Evolutionary conservation across 495 filamentous ascomycete species (phyloP).

Genomic region (Recurvomyces mirabilis): DNA sequence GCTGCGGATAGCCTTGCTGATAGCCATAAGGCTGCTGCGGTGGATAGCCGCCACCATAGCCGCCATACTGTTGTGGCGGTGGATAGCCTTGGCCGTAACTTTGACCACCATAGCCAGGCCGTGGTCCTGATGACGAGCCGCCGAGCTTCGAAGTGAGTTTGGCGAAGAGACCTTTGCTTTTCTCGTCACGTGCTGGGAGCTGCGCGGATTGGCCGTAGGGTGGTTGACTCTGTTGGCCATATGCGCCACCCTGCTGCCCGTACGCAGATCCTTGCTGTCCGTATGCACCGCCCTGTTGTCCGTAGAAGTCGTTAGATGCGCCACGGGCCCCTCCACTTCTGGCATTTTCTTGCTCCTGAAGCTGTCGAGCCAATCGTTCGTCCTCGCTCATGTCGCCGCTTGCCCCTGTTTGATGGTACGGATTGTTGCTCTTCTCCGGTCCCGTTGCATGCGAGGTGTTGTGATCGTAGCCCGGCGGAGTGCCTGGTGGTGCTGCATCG

Average conservation of each 20-base stretch:
- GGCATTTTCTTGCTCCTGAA: constrained; percentile 75
- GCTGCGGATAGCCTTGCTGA: constrained; percentile 20
- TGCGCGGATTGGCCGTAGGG: constrained; percentile 7
- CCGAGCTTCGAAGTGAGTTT: constrained; percentile 39
- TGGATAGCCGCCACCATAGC: neutral
- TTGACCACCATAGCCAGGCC: neutral
- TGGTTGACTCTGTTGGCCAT: constrained; percentile 12
- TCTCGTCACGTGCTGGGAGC: constrained; percentile 31
- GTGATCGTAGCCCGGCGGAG: constrained; percentile 54
- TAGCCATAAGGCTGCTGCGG: neutral
- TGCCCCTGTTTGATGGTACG: constrained; percentile 34
- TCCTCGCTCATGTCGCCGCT: constrained; percentile 46
- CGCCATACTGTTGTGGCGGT: constrained; percentile 8
- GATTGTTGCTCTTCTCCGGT: constrained; percentile 53
- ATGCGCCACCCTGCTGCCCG: constrained; percentile 2
- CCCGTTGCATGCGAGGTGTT: constrained; percentile 26
- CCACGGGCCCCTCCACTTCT: constrained; percentile 35
- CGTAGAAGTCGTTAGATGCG: constrained; percentile 40
- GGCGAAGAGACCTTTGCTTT: constrained; percentile 41
- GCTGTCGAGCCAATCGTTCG: constrained; percentile 58
- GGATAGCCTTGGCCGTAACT: neutral
- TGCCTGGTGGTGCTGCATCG: constrained; percentile 28
- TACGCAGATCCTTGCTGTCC: constrained; percentile 12
- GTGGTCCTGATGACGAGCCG: neutral
- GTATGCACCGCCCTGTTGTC: no score